These are phyloP conservation scores for Colletotrichum simmondsii DNA, from an alignment of 2,329 filamentous ascomycete species.

Conservation along the genomic window DNA sequence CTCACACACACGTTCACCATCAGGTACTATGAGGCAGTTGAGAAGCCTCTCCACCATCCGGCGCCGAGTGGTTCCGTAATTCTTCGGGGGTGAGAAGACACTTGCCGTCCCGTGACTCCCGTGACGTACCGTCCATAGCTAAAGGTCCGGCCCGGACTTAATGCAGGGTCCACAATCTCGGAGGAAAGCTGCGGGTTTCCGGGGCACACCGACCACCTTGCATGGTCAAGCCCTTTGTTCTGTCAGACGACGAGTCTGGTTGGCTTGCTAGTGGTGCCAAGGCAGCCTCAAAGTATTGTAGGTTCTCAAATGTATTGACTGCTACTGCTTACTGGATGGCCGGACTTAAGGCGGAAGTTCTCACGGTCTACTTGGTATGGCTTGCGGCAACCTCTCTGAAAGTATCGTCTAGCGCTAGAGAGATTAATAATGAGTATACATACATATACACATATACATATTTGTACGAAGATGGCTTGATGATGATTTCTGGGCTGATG, in stretches of 20 bases:
- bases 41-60: not conserved
- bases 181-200: not conserved
- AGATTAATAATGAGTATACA: too few species aligned
- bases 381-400: not conserved
- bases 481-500: too few species aligned
- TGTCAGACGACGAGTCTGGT: not conserved
- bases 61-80: not conserved
- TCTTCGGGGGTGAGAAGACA: not conserved
- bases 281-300: not conserved
- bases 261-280: not conserved
- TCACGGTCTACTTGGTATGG: too few species aligned
- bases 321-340: not conserved
- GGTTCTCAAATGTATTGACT: too few species aligned
- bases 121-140: too few species aligned
- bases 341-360: not conserved
- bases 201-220: not conserved
- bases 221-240: not conserved
- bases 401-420: too few species aligned
- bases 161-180: not conserved
- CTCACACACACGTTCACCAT: too few species aligned
- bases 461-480: not conserved
- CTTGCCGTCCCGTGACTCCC: not conserved
- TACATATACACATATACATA: too few species aligned
- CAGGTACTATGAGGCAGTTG: too few species aligned
- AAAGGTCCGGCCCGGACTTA: not conserved